These are phyloP conservation scores for Candida gorgasii DNA, from an alignment of 805 yeast genomes.

Conservation along the genomic window DNA sequence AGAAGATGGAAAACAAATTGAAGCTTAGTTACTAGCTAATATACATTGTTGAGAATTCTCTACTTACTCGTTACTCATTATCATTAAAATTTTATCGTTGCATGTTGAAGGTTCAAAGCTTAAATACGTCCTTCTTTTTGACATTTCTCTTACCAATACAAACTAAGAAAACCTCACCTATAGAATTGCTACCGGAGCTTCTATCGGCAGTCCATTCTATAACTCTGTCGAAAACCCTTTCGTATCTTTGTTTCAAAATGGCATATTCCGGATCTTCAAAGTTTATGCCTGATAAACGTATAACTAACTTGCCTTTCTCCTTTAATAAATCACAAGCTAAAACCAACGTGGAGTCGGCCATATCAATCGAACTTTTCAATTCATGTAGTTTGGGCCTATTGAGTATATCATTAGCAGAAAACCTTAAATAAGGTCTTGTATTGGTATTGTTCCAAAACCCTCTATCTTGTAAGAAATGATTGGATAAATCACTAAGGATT, in stretches of 20 bases:
- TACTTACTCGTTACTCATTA: neutral
- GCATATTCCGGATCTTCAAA: conserved; percentile 29
- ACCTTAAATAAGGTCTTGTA: conserved; percentile 35
- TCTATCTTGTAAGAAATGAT: conserved; percentile 33
- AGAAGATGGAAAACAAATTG: conserved; percentile 20
- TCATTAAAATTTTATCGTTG: conserved; percentile 2
- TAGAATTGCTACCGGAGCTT: conserved; percentile 2
- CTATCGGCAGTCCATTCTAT: conserved; percentile 17
- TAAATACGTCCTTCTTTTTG: conserved; percentile 14
- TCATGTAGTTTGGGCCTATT: conserved; percentile 26
- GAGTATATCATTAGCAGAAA: conserved; percentile 25
- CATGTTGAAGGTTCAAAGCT: neutral
- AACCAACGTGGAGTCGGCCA: conserved; percentile 41
- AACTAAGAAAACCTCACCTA: conserved; percentile 26
- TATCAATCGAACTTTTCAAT: conserved; percentile 32
- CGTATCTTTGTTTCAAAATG: conserved; percentile 24
- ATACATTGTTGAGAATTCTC: conserved; percentile 3
- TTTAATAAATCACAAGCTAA: conserved; percentile 29
- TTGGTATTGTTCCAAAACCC: conserved; percentile 41
- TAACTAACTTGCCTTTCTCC: conserved; percentile 32
- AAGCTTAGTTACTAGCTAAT: conserved; percentile 16
- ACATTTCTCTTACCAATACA: conserved; percentile 25
- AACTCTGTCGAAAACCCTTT: conserved; percentile 29
- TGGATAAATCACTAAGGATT: conserved; percentile 35
- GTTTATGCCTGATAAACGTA: conserved; percentile 28